Evolutionary conservation across 2,329 filamentous ascomycete genomes (phyloP).

Genomic region (Aspergillus ochraceoroseus): DNA sequence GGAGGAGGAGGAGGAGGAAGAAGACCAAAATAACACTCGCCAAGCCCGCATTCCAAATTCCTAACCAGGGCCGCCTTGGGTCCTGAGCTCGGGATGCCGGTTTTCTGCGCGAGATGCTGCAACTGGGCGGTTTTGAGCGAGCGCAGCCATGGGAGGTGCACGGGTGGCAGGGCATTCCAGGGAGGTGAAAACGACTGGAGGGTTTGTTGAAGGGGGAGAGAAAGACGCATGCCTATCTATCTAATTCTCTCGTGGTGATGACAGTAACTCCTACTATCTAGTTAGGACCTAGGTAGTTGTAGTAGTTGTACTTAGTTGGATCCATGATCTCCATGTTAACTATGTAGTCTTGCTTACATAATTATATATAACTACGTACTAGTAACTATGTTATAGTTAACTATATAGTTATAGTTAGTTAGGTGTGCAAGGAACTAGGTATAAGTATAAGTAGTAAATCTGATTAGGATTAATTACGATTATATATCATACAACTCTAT

Average conservation of each 20-base stretch:
- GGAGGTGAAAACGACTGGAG: neutral
- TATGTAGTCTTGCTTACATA: no score
- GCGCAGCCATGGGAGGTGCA: conserved; percentile 33
- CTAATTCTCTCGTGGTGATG: no score
- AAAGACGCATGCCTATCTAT: conserved; percentile 5
- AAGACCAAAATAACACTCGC: conserved; percentile 9
- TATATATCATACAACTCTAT: no score
- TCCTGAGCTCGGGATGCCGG: conserved; percentile 56
- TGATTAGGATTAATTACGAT: no score
- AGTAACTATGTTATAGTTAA: neutral
- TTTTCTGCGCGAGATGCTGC: conserved; percentile 56
- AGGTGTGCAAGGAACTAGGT: no score
- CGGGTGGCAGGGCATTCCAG: conserved; percentile 4
- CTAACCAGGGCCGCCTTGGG: conserved; percentile 53
- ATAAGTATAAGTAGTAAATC: no score
- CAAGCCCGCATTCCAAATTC: conserved; percentile 43
- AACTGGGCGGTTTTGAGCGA: conserved; percentile 52
- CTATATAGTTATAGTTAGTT: neutral
- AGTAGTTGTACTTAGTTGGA: no score
- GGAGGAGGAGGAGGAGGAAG: no score
- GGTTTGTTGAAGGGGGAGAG: conserved; percentile 14
- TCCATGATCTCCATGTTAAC: no score
- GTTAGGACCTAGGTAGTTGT: no score
- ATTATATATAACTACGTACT: no score
- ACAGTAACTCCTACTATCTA: no score